Evolutionary conservation across 768 basidiomycete species (phyloP), one percentile per base, ranked within the genome.

Genomic region (Boletus huronensis): DNA sequence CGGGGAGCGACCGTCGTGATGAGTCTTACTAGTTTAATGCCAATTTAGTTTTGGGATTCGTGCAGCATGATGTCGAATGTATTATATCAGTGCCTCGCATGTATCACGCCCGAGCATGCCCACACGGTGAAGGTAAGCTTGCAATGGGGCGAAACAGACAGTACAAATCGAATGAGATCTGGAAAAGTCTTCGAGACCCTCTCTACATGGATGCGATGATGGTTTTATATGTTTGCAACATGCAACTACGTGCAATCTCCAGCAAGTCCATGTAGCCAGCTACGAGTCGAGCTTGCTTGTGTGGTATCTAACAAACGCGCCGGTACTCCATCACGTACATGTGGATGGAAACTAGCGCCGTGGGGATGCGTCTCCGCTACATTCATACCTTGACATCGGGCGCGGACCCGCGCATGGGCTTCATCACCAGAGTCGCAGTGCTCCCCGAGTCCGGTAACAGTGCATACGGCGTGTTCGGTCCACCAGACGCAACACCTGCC

Each of bases 241-340:
- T 31, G 35, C 63, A 53, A 52, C 34, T 52, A 48, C 39, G 53
- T 50, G 54, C 50, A 19, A 48, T 48, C 36, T 44, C 39, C 41
- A 54, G 46, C 59, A 61, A 61, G 60, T 57, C 54, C 58, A 42
- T 52, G 70, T 72, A 72, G 69, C 69, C 71, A 53, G 69, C 69
- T 70, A 70, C 69, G 23, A 16, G 31, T 51, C 52, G 25, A 59
- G 45, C 57, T 61, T 66, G 66, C 55, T 40, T 25, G 23, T 4
- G 51, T 51, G 51, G 45, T 55, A 53, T 55, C 26, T 21, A 54
- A 62, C 52, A 59, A 50, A 32, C 35, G 29, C 42, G 32, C 48
- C 38, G 19, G 16, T 45, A 42, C 32, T 39, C 43, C 29, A 35
- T 32, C 32, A 26, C 25, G 19, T 13, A 32, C n/a, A 23, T 32